Conservation (phyloP, 257 asterid genomes). For the Penstemon davidsonii region DNA sequence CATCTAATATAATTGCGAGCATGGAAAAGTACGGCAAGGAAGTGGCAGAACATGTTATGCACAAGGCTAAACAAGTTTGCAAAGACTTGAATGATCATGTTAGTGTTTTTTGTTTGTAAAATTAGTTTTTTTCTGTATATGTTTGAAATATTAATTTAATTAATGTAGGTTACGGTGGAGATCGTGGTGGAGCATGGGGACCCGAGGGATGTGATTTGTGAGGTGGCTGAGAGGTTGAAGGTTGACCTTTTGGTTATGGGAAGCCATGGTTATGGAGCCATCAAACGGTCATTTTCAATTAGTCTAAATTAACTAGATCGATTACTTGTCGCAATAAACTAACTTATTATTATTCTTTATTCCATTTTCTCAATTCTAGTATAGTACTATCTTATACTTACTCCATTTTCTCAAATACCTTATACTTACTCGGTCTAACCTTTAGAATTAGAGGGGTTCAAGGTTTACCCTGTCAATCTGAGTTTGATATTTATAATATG, state of each 20-base stretch:
- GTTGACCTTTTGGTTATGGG: constrained; percentile 73
- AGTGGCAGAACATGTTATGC: constrained; percentile 47
- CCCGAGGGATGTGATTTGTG: constrained; percentile 78
- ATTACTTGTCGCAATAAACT: neutral
- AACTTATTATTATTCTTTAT: neutral
- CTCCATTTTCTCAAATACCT: neutral
- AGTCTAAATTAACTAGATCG: no score
- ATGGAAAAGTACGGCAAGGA: constrained; percentile 54
- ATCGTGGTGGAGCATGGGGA: constrained; percentile 58
- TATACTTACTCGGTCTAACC: neutral
- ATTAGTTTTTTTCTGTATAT: neutral
- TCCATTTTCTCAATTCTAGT: no score
- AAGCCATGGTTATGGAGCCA: constrained; percentile 64
- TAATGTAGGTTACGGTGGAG: constrained; percentile 64
- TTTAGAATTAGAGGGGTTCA: no score
- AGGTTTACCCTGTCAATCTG: no score
- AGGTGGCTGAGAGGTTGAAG: constrained; percentile 50
- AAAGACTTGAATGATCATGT: constrained; percentile 26
- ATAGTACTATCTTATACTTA: no score
- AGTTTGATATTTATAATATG: neutral
- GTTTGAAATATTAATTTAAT: neutral
- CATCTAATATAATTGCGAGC: constrained; percentile 42
- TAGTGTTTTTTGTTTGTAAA: neutral
- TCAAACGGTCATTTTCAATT: constrained; percentile 49
- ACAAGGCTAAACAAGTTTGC: constrained; percentile 51